Base-by-base conservation (phyloP, 257 asterid genomes). In the Schizonepeta tenuifolia region DNA sequence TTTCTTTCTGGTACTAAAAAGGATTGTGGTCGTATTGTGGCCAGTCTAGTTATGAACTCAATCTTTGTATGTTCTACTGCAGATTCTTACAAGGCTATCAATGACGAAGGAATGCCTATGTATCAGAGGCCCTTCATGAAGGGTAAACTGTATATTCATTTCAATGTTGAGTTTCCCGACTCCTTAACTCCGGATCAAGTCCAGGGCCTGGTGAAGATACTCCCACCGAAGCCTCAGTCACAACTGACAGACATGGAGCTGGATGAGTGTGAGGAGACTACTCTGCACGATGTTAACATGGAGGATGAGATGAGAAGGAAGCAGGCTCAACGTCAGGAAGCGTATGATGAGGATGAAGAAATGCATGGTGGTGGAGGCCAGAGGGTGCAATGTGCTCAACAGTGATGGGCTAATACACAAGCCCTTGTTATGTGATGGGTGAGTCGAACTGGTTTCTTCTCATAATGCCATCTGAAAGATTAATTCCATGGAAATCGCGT, bases 381-480 rank as follows among this genome's bases (percentile, higher is more conserved):
- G 72, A 84, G 92, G 60, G 93, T 90, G 46, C 95, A 86, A 65
- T 88, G 97, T 71, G 97, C 97, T 44, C 95, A 90, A 17, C 96
- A 90, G 90, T 90, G 69, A 77, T 72, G 14, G 8, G 2, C 6
- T 9, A 51, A 18, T 12, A 11, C 35, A 2, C 28, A 3, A n/a
- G 44, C 65, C 11, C 20, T 28, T 13, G 21, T 20, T 21, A 13
- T 54, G 31, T 21, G 61, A 22, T 8, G 17, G 36, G 17, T 22
- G 36, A 55, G 61, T 55, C 18, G 36, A 15, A 12, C 49, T 43
- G n/a, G 50, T 43, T 43, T 13, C 17, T 13, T 15, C 12, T 20
- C 12, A 12, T 12, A 10, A 22, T 5, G 11, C 11, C 56, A 6
- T 49, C 20, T 49, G 22, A 49, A 20, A 17, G 24, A 49, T 49